Evolutionary conservation across 352 stramenopile species (phyloP).

Genomic region (Globisporangium abappressorium): DNA sequence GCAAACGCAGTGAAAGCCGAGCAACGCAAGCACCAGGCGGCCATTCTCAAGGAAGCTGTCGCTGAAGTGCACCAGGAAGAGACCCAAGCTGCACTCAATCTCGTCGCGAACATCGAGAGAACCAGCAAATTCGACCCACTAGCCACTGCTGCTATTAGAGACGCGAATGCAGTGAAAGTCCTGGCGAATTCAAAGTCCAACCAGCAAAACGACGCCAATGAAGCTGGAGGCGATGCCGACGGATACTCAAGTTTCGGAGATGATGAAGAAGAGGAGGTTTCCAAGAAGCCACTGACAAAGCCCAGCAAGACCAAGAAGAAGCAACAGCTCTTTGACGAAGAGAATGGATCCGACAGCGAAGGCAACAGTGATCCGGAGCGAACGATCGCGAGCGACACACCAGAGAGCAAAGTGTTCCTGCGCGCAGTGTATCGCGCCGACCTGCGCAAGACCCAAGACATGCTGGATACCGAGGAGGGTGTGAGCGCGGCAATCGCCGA

Average conservation of each 20-base stretch:
- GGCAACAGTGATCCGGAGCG: slow-evolving; percentile 18
- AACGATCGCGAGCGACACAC: slow-evolving; percentile 48
- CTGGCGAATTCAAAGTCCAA: background rate
- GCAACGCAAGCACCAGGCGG: slow-evolving; percentile 20
- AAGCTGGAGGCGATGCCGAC: slow-evolving; percentile 27
- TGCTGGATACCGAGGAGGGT: slow-evolving; percentile 39
- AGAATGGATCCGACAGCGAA: slow-evolving; percentile 20
- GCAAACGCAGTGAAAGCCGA: slow-evolving; percentile 42
- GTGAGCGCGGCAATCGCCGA: slow-evolving; percentile 53
- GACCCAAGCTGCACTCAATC: slow-evolving; percentile 20
- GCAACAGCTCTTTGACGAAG: slow-evolving; percentile 9
- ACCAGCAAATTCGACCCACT: background rate
- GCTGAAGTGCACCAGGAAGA: slow-evolving; percentile 28
- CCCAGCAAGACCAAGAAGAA: slow-evolving; percentile 2
- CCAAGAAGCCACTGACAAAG: background rate
- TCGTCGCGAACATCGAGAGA: slow-evolving; percentile 20
- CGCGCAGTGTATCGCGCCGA: slow-evolving; percentile 62
- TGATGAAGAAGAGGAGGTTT: slow-evolving; percentile 14
- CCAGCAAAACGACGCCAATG: background rate
- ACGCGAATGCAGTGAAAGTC: background rate
- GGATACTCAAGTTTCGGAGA: slow-evolving; percentile 71
- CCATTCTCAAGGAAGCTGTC: slow-evolving; percentile 24
- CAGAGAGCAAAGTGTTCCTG: slow-evolving; percentile 57
- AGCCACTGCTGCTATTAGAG: background rate
- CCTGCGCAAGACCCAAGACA: slow-evolving; percentile 42